Evolutionary conservation across 2,329 filamentous ascomycete genomes (phyloP).

Genomic region (Cladosporium sp.): DNA sequence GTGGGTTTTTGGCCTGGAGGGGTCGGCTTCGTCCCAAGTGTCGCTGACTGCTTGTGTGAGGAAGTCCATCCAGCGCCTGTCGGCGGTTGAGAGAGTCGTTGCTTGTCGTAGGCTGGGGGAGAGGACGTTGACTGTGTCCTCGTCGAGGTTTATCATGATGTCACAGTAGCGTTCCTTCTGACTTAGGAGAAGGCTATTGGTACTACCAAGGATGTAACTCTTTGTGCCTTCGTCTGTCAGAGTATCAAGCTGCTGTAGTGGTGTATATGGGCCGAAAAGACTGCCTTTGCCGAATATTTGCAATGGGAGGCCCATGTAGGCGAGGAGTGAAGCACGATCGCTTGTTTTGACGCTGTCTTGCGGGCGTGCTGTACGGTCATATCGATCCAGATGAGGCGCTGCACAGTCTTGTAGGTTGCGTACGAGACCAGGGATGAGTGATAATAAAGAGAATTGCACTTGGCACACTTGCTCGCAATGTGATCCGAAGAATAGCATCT

Average conservation of each 20-base stretch:
- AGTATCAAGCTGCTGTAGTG: conserved; percentile 89
- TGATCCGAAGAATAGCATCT: conserved; percentile 99
- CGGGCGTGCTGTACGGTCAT: conserved; percentile 68
- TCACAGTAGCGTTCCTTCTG: conserved; percentile 96
- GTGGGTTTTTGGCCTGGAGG: conserved; percentile 84
- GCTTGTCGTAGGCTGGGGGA: conserved; percentile 73
- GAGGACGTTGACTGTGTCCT: conserved; percentile 76
- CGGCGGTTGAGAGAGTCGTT: conserved; percentile 73
- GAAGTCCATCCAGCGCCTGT: conserved; percentile 94
- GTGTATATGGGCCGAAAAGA: conserved; percentile 94
- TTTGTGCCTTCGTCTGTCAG: conserved; percentile 91
- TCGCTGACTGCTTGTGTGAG: conserved; percentile 90
- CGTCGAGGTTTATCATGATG: conserved; percentile 92
- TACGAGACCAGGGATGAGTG: conserved; percentile 87
- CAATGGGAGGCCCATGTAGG: conserved; percentile 90
- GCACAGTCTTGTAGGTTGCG: conserved; percentile 91
- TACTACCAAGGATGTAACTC: conserved; percentile 95
- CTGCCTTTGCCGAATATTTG: conserved; percentile 96
- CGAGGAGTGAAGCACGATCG: conserved; percentile 80
- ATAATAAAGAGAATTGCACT: conserved; percentile 96
- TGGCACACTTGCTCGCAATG: conserved; percentile 93
- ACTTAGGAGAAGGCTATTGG: conserved; percentile 87
- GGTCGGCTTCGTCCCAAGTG: conserved; percentile 92
- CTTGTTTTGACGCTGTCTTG: conserved; percentile 86
- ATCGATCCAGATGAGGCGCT: conserved; percentile 83